Conservation (phyloP, 208 protist species). For the Leishmania gerbilli region DNA sequence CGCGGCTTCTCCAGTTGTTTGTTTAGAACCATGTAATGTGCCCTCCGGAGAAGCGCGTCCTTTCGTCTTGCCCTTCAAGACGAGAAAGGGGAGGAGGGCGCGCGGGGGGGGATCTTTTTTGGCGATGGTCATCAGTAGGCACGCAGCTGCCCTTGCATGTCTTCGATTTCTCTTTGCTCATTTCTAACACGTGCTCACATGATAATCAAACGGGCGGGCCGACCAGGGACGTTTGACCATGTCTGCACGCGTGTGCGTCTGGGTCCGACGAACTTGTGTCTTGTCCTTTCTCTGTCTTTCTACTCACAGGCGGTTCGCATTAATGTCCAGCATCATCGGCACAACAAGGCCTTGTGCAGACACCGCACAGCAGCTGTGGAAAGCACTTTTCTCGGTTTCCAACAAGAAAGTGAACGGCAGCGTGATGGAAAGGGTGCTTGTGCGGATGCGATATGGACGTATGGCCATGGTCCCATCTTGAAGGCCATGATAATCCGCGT, state of each 20-base stretch:
- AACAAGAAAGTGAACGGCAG: not conserved
- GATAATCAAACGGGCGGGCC: not conserved
- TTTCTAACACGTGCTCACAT: not conserved
- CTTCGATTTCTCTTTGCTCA: not conserved
- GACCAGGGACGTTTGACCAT: not conserved
- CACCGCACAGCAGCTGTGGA: not conserved
- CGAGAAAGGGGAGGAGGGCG: not conserved
- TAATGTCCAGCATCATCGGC: not conserved
- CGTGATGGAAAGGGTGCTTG: not conserved
- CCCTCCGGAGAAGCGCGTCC: not conserved
- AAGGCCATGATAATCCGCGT: not conserved
- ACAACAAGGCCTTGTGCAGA: not conserved
- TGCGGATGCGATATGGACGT: not conserved
- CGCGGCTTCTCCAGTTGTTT: not conserved
- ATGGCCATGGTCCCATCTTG: not conserved
- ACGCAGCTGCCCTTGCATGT: not conserved
- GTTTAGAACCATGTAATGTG: not conserved
- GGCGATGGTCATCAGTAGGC: not conserved
- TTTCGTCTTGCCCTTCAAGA: not conserved
- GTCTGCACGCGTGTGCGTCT: not conserved
- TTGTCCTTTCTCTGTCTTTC: not conserved
- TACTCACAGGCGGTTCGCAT: slow-evolving; percentile 1
- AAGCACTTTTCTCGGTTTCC: not conserved
- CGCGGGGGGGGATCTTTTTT: too few relatives aligned
- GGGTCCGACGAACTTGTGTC: too few relatives aligned